phyloP scores from a whole-genome alignment of 2,329 filamentous ascomycete genomes.

The Talaromyces sp. region DNA sequence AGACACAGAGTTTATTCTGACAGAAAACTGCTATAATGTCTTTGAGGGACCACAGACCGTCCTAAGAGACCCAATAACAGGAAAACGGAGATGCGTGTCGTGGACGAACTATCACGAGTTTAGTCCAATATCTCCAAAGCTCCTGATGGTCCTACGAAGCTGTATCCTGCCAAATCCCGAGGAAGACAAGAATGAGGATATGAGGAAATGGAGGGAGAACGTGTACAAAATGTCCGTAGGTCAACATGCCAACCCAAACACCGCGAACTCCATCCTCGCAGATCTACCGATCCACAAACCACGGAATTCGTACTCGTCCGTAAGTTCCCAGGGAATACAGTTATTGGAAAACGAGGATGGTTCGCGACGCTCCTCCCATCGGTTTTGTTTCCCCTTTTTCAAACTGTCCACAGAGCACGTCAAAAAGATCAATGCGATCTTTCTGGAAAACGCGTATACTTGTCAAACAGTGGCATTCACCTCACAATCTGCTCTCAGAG shows the following conservation, averaged over 20 bases:
- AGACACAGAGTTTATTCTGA: constrained; percentile 31
- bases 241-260: neutral
- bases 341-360: neutral
- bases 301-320: neutral
- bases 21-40: constrained; percentile 29
- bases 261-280: neutral
- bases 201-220: constrained; percentile 3
- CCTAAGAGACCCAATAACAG: neutral
- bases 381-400: constrained; percentile 1
- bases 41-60: constrained; percentile 24
- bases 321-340: neutral
- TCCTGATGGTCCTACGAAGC: constrained; percentile 6
- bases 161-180: constrained; percentile 1
- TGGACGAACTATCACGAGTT: constrained; percentile 13
- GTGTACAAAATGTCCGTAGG: neutral
- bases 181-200: neutral
- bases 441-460: constrained; percentile 1
- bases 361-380: neutral
- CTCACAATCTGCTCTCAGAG: neutral
- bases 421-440: constrained; percentile 6
- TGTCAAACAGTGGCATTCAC: neutral
- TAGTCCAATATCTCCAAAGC: constrained; percentile 1
- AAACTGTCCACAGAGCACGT: neutral
- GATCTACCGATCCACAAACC: constrained; percentile 1
- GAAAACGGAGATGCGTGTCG: neutral